Evolutionary conservation across 441 rosid species (phyloP), one percentile per base, ranked within the genome.

Genomic region (Adansonia grandidieri): DNA sequence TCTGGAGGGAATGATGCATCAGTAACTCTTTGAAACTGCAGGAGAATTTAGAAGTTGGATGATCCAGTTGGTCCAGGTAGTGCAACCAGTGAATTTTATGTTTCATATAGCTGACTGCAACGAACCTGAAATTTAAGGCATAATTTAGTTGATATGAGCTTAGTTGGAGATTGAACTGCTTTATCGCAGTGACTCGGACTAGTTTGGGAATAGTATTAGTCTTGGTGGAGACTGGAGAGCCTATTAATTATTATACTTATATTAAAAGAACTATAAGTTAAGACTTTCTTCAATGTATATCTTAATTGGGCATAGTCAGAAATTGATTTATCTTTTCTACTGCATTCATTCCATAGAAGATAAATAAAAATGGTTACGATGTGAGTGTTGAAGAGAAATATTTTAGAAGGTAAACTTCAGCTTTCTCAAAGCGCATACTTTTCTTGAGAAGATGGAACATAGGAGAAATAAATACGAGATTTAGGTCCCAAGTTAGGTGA

Each of bases 41-140:
- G 94, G 86, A 87, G 97, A 80, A 94, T 96, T 53, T 98, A 94
- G 85, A 96, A 93, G 85, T 81, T 96, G 83, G 98, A 92, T 74
- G 98, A 94, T 83, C 98, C 98, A 13, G 79, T 94, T 86, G 83
- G 89, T 87, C 96, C 98, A 81, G 99, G 98, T 92, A 86, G 64
- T 71, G 79, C 37, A 80, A 58, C 51, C 64, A 11, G 20, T 54
- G 8, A 42, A 58, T 42, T 73, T 56, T 42, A 6, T 42, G 32
- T 56, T 51, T 57, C 20, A 42, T 13, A 9, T 58, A 57, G 37
- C 51, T 42, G 63, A 13, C 54, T 73, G 32, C 7, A 44, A 42
- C 19, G 24, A 50, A n/a, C 9, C n/a, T n/a, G 15, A 14, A 28
- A 32, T 37, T 37, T 10, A 22, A 72, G 48, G 8, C 48, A 17